Conservation (phyloP, 306 rosid genomes). For the Cajanus cajan region DNA sequence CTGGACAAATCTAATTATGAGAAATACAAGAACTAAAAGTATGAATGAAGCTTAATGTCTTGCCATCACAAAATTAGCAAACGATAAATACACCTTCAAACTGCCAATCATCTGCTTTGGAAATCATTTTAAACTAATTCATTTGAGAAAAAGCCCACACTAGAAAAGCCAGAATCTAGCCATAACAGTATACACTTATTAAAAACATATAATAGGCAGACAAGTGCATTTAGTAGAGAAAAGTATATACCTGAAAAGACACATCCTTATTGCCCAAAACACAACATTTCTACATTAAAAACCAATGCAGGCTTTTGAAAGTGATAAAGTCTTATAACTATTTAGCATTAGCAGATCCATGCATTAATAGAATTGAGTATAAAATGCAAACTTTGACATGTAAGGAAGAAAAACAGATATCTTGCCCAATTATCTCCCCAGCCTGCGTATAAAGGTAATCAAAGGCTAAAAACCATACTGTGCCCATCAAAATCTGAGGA, state of each 20-base stretch:
- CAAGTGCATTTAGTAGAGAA: constrained; percentile 5
- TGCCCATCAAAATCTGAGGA: neutral
- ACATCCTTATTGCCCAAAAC: constrained; percentile 13
- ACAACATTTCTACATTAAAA: constrained; percentile 12
- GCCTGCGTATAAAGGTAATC: neutral
- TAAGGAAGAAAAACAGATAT: neutral
- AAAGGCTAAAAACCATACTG: neutral
- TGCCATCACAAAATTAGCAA: constrained; percentile 5
- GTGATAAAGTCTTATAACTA: constrained; percentile 5
- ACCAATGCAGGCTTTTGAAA: constrained; percentile 6
- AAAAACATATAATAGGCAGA: neutral
- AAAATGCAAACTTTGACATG: neutral
- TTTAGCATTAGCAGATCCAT: constrained; percentile 28
- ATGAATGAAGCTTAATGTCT: constrained; percentile 5
- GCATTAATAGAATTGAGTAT: neutral
- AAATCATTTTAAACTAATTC: constrained; percentile 8
- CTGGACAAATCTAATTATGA: constrained; percentile 6
- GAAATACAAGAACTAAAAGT: constrained; percentile 11
- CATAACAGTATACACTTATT: constrained; percentile 1
- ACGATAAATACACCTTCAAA: neutral
- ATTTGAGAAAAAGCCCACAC: neutral
- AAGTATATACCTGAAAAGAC: neutral
- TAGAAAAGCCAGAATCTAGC: constrained; percentile 15
- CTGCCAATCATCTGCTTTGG: neutral
- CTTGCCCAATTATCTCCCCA: neutral